Conservation (phyloP, 1,284 basidiomycete genomes). For the Sanghuangporus weigelae region DNA sequence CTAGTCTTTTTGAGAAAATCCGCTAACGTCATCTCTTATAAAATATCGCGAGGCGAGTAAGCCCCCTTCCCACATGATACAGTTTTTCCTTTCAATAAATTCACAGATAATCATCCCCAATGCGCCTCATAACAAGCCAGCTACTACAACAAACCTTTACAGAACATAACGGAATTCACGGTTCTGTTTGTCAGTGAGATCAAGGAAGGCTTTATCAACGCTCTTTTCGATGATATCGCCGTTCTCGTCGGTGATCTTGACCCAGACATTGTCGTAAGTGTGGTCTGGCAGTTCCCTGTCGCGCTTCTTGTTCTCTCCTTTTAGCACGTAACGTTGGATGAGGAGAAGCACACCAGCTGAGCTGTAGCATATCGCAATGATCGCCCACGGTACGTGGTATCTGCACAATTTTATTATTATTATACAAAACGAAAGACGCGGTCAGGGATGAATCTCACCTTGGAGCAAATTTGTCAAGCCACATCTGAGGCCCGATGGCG, state of each 20-base stretch:
- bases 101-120: no score
- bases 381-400: slow-evolving; percentile 61
- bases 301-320: slow-evolving; percentile 56
- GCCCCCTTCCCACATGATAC: no score
- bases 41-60: no score
- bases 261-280: slow-evolving; percentile 57
- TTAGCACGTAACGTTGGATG: slow-evolving; percentile 48
- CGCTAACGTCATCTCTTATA: no score
- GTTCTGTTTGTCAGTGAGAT: slow-evolving; percentile 65
- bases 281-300: slow-evolving; percentile 51
- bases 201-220: slow-evolving; percentile 64
- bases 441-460: background rate
- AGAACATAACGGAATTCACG: slow-evolving; percentile 57
- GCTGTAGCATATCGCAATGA: slow-evolving; percentile 53
- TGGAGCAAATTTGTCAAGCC: slow-evolving; percentile 40
- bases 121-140: no score
- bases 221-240: slow-evolving; percentile 47
- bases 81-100: no score
- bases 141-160: slow-evolving; percentile 18
- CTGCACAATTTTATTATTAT: slow-evolving; percentile 22
- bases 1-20: no score
- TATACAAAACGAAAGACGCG: background rate
- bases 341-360: slow-evolving; percentile 45
- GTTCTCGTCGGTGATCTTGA: slow-evolving; percentile 44
- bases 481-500: slow-evolving; percentile 67